Evolutionary conservation across 345 rosid genomes (phyloP).

Genomic region (Noccaea bulbosa): DNA sequence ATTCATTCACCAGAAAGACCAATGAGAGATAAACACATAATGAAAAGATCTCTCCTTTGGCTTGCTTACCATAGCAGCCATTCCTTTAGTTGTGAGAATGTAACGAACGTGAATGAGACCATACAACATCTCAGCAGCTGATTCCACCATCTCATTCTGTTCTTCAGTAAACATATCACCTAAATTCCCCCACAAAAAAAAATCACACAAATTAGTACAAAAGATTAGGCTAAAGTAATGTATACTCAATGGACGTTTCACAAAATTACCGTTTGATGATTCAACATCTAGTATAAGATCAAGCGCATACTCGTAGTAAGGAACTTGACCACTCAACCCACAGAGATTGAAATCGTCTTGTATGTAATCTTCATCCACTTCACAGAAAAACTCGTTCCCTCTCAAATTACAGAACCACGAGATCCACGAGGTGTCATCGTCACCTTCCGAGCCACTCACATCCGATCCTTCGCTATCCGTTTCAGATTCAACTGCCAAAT

Average conservation of each 20-base stretch:
- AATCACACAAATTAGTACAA: background rate
- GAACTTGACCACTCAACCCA: slow-evolving; percentile 97
- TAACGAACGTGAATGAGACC: slow-evolving; percentile 97
- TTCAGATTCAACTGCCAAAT: slow-evolving; percentile 68
- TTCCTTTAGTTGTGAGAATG: slow-evolving; percentile 86
- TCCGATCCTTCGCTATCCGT: slow-evolving; percentile 85
- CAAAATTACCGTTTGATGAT: slow-evolving; percentile 80
- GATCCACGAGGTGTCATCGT: slow-evolving; percentile 93
- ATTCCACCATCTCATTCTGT: slow-evolving; percentile 93
- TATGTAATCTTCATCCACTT: slow-evolving; percentile 94
- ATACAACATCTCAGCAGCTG: slow-evolving; percentile 95
- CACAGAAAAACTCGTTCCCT: slow-evolving; percentile 96
- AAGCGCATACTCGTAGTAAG: slow-evolving; percentile 82
- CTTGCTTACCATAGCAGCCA: slow-evolving; percentile 84
- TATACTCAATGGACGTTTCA: background rate
- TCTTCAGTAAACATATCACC: slow-evolving; percentile 98
- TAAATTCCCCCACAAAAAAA: slow-evolving; percentile 27
- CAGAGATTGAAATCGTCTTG: slow-evolving; percentile 98
- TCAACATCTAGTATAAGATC: slow-evolving; percentile 91
- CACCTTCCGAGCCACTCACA: slow-evolving; percentile 95
- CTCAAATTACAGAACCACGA: slow-evolving; percentile 97
- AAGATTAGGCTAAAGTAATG: background rate
- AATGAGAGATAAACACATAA: background rate
- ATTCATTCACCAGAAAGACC: slow-evolving; percentile 9
- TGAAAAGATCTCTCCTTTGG: background rate